Evolutionary conservation across 108 stramenopile genomes (phyloP).

Genomic region (Nitzschia inconspicua): DNA sequence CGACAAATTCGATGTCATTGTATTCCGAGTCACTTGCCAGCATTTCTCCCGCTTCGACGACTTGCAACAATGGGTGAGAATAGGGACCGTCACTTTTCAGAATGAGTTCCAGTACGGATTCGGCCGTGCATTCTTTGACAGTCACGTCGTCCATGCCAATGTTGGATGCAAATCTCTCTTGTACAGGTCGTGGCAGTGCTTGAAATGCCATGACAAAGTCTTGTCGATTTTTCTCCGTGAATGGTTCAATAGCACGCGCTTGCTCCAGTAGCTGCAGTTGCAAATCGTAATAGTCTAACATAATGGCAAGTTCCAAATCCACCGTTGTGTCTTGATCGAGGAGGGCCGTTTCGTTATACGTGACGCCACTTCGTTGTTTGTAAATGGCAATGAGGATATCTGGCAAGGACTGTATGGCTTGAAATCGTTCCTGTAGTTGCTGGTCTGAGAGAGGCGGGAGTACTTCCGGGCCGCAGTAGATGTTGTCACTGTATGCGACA

Average conservation of each 20-base stretch:
- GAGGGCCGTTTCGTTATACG: neutral
- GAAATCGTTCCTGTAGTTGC: conserved; percentile 25
- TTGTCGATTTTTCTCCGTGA: conserved; percentile 32
- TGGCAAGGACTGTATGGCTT: conserved; percentile 21
- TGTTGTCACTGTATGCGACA: conserved; percentile 14
- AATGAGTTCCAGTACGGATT: conserved; percentile 4
- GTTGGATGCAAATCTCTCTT: neutral
- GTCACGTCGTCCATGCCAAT: conserved; percentile 7
- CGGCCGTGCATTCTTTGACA: conserved; percentile 3
- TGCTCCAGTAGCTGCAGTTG: conserved; percentile 41
- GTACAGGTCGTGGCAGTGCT: conserved; percentile 10
- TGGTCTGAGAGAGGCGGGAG: conserved; percentile 22
- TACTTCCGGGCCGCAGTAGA: conserved; percentile 6
- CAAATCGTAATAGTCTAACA: conserved; percentile 33
- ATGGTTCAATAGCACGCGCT: conserved; percentile 13
- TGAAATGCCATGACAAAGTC: conserved; percentile 13
- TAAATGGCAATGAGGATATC: conserved; percentile 34
- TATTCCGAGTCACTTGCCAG: conserved; percentile 15
- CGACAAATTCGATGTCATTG: conserved; percentile 56
- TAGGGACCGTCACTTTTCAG: neutral
- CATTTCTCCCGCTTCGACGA: conserved; percentile 6
- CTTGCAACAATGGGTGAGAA: conserved; percentile 3
- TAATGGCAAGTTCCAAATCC: conserved; percentile 25
- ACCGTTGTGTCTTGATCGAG: neutral
- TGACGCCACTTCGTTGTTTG: conserved; percentile 23